A percentile compares a stretch with the other conserved stretches of the same genome.
These are phyloP conservation scores for Colletotrichum costaricense DNA, from an alignment of 2,329 filamentous ascomycete species.

Conservation along the genomic window DNA sequence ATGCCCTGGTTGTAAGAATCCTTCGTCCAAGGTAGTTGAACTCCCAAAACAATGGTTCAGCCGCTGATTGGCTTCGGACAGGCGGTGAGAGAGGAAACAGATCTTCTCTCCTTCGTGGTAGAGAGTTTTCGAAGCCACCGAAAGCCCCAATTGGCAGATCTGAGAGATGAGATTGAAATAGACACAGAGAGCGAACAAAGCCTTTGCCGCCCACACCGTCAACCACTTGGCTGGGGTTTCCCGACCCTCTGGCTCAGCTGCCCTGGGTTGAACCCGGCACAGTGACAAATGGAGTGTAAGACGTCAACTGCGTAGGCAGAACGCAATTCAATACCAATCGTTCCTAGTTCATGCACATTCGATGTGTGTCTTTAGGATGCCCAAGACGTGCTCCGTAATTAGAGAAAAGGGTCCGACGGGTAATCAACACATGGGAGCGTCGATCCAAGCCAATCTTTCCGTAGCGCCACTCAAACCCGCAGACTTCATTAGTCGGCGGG, in stretches of 20 bases:
- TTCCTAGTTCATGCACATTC: neutral
- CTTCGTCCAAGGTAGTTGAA: neutral
- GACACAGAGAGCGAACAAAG: neutral
- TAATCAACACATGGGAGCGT: slow-evolving; percentile 25
- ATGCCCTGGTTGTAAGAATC: neutral
- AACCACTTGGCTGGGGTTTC: slow-evolving; percentile 7
- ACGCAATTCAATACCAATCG: neutral
- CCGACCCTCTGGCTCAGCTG: neutral
- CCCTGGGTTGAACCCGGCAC: slow-evolving; percentile 1
- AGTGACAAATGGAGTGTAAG: neutral
- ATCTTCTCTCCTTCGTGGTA: neutral
- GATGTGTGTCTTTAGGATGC: neutral
- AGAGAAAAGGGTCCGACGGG: slow-evolving; percentile 25
- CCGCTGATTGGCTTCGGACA: slow-evolving; percentile 23
- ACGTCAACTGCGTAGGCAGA: neutral
- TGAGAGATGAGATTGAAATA: neutral
- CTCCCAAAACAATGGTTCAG: slow-evolving; percentile 9
- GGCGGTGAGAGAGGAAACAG: slow-evolving; percentile 17
- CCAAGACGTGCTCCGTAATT: slow-evolving; percentile 29
- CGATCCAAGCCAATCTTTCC: slow-evolving; percentile 30
- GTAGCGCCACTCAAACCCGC: slow-evolving; percentile 26
- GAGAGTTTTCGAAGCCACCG: slow-evolving; percentile 4
- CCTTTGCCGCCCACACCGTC: neutral
- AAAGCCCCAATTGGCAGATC: slow-evolving; percentile 11
- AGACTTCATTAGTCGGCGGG: slow-evolving; percentile 9